Percentiles rank a stretch among this genome's conserved stretches.
These are phyloP conservation scores for Pilatotrama ljubarskyi DNA, from an alignment of 768 basidiomycete species.

Conservation along the genomic window DNA sequence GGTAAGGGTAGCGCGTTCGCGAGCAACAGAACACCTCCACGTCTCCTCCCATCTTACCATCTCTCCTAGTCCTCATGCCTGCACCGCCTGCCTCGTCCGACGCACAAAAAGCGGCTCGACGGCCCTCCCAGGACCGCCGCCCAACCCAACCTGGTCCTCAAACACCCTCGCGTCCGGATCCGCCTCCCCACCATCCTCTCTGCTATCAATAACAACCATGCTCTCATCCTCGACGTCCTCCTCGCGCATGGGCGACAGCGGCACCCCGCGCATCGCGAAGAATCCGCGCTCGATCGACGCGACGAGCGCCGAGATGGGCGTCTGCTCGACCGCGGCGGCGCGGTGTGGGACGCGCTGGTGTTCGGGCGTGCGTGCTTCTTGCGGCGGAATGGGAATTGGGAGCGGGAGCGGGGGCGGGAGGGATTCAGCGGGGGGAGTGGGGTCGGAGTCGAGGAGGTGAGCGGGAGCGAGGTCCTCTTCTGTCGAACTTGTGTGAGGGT, in stretches of 20 bases:
- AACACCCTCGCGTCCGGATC: conserved; percentile 18
- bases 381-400: not conserved
- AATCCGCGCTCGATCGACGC: conserved; percentile 65
- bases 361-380: conserved; percentile 1
- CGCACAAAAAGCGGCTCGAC: conserved; percentile 13
- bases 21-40: not conserved
- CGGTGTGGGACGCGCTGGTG: conserved; percentile 1
- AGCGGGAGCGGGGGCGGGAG: not conserved
- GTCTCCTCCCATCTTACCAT: too few relatives aligned
- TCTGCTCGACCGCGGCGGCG: conserved; percentile 31
- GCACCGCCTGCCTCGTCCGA: not conserved
- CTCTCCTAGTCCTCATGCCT: not conserved
- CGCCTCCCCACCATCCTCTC: not conserved
- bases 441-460: not conserved
- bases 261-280: conserved; percentile 61
- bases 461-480: not conserved
- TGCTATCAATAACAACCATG: not conserved
- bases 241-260: conserved; percentile 48
- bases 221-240: conserved; percentile 18
- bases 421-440: not conserved
- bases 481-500: too few relatives aligned
- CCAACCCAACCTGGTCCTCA: not conserved
- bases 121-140: not conserved
- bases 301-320: conserved; percentile 64
- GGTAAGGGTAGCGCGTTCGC: too few relatives aligned